Percentiles rank a stretch among this genome's conserved stretches.
Evolutionary conservation across 2,329 filamentous ascomycete genomes (phyloP).

Genomic region (Diplodia seriata): DNA sequence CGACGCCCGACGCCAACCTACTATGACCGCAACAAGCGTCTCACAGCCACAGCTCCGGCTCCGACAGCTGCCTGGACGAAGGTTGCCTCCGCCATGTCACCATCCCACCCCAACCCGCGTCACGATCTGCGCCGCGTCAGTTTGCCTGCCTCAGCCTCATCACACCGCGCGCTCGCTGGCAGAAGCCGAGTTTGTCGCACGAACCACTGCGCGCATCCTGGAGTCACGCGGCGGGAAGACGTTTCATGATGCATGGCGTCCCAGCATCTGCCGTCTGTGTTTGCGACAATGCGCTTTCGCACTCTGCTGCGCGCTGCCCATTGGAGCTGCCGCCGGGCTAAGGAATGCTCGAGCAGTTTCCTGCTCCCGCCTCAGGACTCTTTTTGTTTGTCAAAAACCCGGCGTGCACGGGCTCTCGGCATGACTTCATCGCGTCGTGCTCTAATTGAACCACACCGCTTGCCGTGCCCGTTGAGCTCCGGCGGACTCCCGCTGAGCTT

Average conservation of each 20-base stretch:
- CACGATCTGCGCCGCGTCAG: conserved; percentile 1
- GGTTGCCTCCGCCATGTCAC: conserved; percentile 3
- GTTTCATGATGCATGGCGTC: background rate
- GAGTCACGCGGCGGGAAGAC: background rate
- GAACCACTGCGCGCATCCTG: background rate
- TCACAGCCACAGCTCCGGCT: conserved; percentile 8
- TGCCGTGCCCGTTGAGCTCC: background rate
- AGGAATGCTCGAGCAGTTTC: background rate
- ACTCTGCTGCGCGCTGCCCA: background rate
- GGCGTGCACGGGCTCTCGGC: background rate
- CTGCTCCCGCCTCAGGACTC: background rate
- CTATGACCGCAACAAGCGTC: conserved; percentile 9
- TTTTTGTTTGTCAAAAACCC: background rate
- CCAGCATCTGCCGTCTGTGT: background rate
- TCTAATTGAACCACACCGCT: conserved; percentile 18
- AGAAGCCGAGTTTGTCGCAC: background rate
- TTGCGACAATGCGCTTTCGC: background rate
- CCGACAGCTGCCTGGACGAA: conserved; percentile 2
- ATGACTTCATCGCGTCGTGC: conserved; percentile 16
- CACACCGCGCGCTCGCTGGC: background rate
- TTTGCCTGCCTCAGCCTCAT: background rate
- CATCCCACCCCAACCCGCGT: background rate
- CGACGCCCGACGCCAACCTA: conserved; percentile 10
- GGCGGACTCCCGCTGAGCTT: background rate
- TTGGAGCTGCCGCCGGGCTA: background rate